Conservation (phyloP, 2,329 filamentous ascomycete species). For the Colletotrichum sp. region DNA sequence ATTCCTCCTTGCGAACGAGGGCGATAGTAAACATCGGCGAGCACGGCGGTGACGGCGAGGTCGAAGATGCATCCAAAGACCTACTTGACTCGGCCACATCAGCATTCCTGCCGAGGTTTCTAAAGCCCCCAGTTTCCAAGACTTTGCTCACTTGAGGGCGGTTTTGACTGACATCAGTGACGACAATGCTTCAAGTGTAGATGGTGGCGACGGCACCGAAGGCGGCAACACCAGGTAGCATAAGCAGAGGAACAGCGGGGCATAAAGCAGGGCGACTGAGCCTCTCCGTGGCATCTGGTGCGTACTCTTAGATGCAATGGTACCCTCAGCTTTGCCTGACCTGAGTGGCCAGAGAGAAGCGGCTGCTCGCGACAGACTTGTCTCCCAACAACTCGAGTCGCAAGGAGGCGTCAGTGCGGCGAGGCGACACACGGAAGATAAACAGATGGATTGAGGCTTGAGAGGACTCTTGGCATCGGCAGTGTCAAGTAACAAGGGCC, state of each 20-base stretch:
- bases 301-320: neutral
- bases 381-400: neutral
- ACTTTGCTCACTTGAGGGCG: neutral
- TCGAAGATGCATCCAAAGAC: neutral
- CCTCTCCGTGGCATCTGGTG: neutral
- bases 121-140: neutral
- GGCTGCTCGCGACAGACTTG: neutral
- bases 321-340: neutral
- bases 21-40: neutral
- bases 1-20: neutral
- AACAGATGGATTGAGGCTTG: neutral
- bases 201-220: neutral
- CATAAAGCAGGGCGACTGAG: neutral
- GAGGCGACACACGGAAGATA: neutral
- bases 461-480: neutral
- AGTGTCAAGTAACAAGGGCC: neutral
- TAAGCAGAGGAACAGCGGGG: neutral
- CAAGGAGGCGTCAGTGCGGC: neutral
- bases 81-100: neutral
- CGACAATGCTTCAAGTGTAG: neutral
- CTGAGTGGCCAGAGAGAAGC: neutral
- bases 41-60: neutral
- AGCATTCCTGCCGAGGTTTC: neutral
- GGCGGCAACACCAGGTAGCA: neutral
- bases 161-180: neutral